Base-by-base conservation (phyloP, 1,284 basidiomycete species). In the Malassezia globosa region DNA sequence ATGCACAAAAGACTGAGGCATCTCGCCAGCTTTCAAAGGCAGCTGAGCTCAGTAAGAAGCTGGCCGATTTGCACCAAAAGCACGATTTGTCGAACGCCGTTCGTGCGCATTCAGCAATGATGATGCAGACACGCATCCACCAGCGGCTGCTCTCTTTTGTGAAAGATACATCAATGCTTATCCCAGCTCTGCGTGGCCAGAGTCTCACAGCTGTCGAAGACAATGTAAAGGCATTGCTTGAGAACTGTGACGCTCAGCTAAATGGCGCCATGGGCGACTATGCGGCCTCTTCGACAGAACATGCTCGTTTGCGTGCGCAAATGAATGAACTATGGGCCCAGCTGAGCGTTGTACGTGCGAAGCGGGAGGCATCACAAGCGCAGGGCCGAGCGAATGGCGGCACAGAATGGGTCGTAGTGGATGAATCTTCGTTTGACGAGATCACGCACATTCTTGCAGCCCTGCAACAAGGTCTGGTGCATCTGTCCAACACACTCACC, bases 251-350 rank as follows among this genome's bases (percentile, higher is more conserved):
- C 31, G 61, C 58, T n/a, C 63, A 67, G 42, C 56, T 70, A 16
- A 61, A 62, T 7, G 51, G 51, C 14, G 35, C 46, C 1, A 5
- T 24, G 7, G n/a, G 21, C 22, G 41, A 36, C 6, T 47, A 35
- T 25, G n/a, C 36, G 1, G 40, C 27, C 6, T 25, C 31, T 13
- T 21, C 23, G 5, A 18, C 37, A 10, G 35, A 43, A 18, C 38
- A 56, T 14, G 54, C 49, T 7, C 42, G 58, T 5, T 44, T 70
- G 37, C 37, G 63, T n/a, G 60, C 63, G 19, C 59, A 58, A 33
- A 47, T 70, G 22, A 66, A 70, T 50, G 66, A 69, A 49, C 63
- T 70, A 8, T 70, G 67, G 67, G 64, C 66, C 4, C 56, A 59
- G 45, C 46, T 70, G n/a, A 64, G 63, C 14, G 60, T 62, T 3